Percentiles rank a stretch among this genome's conserved stretches.
phyloP scores from a whole-genome alignment of 257 asterid species.

The Mentha longifolia region DNA sequence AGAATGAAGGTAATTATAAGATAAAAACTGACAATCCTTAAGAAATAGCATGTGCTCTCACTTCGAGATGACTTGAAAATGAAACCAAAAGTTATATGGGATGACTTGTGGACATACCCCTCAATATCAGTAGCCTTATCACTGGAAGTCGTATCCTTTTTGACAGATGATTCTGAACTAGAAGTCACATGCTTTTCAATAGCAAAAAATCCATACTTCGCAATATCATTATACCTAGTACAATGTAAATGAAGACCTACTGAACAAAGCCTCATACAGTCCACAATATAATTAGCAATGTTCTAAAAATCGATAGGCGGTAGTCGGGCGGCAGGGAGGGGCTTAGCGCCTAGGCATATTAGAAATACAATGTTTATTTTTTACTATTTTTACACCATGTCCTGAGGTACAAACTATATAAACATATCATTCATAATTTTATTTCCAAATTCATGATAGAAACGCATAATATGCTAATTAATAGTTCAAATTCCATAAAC shows the following conservation, averaged over 20 bases:
- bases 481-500: no score
- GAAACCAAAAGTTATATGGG: constrained; percentile 8
- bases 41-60: constrained; percentile 15
- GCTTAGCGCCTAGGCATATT: no score
- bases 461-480: no score
- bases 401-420: no score
- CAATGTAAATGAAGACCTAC: constrained; percentile 23
- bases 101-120: constrained; percentile 53
- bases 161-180: constrained; percentile 46
- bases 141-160: constrained; percentile 45
- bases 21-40: constrained; percentile 24
- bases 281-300: not conserved
- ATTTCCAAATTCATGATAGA: no score
- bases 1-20: constrained; percentile 25
- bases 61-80: not conserved
- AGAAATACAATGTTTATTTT: no score
- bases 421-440: no score
- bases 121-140: constrained; percentile 68
- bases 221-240: constrained; percentile 89
- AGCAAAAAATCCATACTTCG: constrained; percentile 80
- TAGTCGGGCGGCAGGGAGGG: no score
- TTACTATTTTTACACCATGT: no score
- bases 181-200: constrained; percentile 48
- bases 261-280: constrained; percentile 21
- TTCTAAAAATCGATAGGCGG: no score